Conservation (phyloP, 257 asterid genomes). For the Nyctanthes arbortristis region DNA sequence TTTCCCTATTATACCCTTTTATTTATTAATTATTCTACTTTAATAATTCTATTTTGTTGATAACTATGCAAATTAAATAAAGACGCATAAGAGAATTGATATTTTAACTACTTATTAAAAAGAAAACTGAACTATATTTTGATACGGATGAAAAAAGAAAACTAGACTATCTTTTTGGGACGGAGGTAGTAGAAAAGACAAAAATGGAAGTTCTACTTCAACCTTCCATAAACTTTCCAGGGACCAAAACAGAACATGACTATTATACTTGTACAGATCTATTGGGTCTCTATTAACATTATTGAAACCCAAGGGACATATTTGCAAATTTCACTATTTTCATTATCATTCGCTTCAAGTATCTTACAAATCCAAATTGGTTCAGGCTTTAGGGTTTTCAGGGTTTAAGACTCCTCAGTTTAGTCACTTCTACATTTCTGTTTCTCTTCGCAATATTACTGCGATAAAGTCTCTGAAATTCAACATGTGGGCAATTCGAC, state of each 20-base stretch:
- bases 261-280: neutral
- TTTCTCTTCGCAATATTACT: constrained; percentile 1
- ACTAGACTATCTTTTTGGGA: too few relatives aligned
- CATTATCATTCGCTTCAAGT: neutral
- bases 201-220: neutral
- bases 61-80: too few relatives aligned
- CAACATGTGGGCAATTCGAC: constrained; percentile 45
- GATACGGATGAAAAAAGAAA: too few relatives aligned
- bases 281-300: neutral
- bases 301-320: neutral
- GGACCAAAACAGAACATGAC: neutral
- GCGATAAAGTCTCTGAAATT: neutral
- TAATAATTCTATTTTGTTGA: too few relatives aligned
- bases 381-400: neutral
- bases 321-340: neutral
- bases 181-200: too few relatives aligned
- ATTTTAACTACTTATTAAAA: too few relatives aligned
- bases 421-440: neutral
- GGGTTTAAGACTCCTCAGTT: neutral
- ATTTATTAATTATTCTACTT: too few relatives aligned
- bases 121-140: too few relatives aligned
- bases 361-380: neutral
- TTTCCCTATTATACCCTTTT: too few relatives aligned
- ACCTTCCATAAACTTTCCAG: neutral
- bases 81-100: too few relatives aligned